Evolutionary conservation across 345 rosid species (phyloP).

Genomic region (Atalantia buxifolia): DNA sequence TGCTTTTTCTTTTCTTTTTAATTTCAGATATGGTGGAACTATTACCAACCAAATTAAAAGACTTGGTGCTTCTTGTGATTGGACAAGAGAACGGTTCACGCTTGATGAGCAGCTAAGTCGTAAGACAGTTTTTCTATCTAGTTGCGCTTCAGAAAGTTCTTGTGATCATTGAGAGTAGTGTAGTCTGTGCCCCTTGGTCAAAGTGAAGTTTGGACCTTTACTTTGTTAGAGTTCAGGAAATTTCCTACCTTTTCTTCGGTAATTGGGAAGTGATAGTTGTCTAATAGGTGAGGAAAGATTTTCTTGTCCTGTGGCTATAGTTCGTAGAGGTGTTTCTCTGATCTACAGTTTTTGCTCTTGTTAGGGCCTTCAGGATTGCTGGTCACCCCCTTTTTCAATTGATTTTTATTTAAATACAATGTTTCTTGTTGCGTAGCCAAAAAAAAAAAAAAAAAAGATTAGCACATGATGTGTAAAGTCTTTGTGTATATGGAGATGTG

Average conservation of each 20-base stretch:
- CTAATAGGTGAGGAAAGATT: background rate
- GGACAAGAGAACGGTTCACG: constrained; percentile 91
- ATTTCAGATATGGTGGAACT: constrained; percentile 88
- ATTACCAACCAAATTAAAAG: constrained; percentile 92
- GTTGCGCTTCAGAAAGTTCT: constrained; percentile 6
- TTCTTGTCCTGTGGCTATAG: background rate
- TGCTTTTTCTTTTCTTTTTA: constrained; percentile 1
- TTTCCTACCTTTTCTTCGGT: background rate
- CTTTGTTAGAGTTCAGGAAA: background rate
- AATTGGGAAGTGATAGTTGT: background rate
- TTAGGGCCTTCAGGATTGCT: background rate
- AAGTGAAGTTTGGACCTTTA: background rate
- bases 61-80: constrained; percentile 98
- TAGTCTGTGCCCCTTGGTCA: background rate
- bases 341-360: background rate
- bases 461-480: background rate
- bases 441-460: background rate
- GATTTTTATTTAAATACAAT: background rate
- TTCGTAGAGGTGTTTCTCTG: background rate
- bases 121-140: constrained; percentile 61
- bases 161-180: background rate
- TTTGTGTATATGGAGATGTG: background rate
- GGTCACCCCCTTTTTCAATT: background rate
- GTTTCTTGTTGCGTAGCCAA: background rate
- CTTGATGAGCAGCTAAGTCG: constrained; percentile 98